A percentile compares a stretch with the other conserved stretches of the same genome.
phyloP scores from a whole-genome alignment of 2,329 filamentous ascomycete genomes.

The Alternaria gansuensis region DNA sequence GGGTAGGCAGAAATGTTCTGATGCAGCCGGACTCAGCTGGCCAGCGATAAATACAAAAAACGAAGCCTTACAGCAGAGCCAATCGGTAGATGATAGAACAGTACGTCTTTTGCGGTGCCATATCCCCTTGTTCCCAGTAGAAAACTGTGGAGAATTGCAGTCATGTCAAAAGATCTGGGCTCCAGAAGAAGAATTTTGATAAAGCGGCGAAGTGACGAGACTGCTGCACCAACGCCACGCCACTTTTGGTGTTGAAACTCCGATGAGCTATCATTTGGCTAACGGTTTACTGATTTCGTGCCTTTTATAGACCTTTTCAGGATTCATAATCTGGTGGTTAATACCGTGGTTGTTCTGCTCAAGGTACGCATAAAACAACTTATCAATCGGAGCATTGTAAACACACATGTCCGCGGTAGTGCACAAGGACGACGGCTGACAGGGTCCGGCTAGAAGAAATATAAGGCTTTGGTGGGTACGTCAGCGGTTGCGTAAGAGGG shows the following conservation, averaged over 20 bases:
- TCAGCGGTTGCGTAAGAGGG: slow-evolving; percentile 27
- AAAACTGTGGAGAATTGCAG: no score
- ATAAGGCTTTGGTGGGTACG: slow-evolving; percentile 18
- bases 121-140: no score
- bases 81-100: no score
- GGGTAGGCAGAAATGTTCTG: no score
- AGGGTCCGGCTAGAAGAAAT: slow-evolving; percentile 8
- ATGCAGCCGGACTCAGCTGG: no score
- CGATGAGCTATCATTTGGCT: not conserved
- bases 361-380: slow-evolving; percentile 1
- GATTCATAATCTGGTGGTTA: not conserved
- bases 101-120: no score
- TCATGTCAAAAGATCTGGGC: no score
- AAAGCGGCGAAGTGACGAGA: not conserved
- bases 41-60: no score
- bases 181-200: not conserved
- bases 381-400: not conserved
- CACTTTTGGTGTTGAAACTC: not conserved
- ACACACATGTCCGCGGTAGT: slow-evolving; percentile 3
- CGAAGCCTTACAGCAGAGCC: no score
- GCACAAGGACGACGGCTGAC: slow-evolving; percentile 14
- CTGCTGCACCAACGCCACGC: not conserved
- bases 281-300: no score
- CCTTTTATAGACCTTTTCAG: not conserved
- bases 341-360: not conserved